phyloP scores from a whole-genome alignment of 2,329 filamentous ascomycete species.

The Eurotiales sp. region DNA sequence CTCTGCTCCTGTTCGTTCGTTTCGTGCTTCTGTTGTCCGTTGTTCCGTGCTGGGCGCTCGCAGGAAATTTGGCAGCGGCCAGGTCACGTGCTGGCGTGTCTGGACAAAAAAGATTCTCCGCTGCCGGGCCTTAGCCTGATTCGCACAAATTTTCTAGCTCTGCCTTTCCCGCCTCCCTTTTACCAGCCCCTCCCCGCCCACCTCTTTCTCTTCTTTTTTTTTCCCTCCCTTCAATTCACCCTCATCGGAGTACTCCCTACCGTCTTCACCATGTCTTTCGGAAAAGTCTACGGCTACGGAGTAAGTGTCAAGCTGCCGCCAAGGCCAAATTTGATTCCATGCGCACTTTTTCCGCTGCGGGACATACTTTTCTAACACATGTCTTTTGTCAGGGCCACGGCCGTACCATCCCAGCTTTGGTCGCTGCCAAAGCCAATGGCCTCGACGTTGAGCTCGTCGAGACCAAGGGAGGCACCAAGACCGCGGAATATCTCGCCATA shows the following conservation, averaged over 20 bases:
- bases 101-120: slow-evolving; percentile 24
- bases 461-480: slow-evolving; percentile 50
- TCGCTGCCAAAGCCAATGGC: slow-evolving; percentile 95
- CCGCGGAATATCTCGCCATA: slow-evolving; percentile 75
- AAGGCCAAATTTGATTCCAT: too few species aligned
- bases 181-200: slow-evolving; percentile 19
- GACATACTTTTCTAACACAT: slow-evolving; percentile 24
- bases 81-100: slow-evolving; percentile 22
- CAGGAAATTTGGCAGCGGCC: slow-evolving; percentile 11
- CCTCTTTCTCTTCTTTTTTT: slow-evolving; percentile 8
- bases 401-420: slow-evolving; percentile 82
- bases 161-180: slow-evolving; percentile 19
- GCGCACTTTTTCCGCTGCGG: background rate
- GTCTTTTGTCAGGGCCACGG: slow-evolving; percentile 66
- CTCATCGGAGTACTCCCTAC: slow-evolving; percentile 17
- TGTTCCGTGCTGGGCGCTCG: slow-evolving; percentile 8
- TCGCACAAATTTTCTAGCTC: slow-evolving; percentile 24
- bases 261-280: slow-evolving; percentile 77
- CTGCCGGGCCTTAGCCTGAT: slow-evolving; percentile 16
- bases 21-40: too few species aligned
- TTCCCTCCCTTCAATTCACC: slow-evolving; percentile 16
- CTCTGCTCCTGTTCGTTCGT: slow-evolving; percentile 6
- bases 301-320: slow-evolving; percentile 63
- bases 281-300: slow-evolving; percentile 88
- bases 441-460: slow-evolving; percentile 84